phyloP scores from a whole-genome alignment of 139 green algal genomes.

The Medakamo hakoo region DNA sequence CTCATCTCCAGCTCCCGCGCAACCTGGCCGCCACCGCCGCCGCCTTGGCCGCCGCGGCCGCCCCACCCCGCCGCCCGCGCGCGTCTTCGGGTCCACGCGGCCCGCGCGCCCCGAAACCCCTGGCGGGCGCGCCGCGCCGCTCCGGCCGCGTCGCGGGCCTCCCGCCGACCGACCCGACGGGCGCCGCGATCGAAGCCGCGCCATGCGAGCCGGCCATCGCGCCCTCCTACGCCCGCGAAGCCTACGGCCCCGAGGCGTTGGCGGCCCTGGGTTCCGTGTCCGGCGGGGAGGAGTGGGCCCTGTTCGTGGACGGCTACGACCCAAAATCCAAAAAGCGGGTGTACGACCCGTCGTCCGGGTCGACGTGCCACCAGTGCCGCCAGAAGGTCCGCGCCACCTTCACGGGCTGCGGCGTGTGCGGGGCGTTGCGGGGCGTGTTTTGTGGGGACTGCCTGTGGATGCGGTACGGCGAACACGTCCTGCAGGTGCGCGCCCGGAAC shows the following conservation, averaged over 20 bases:
- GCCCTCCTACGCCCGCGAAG: neutral
- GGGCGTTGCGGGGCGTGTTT: slow-evolving; percentile 34
- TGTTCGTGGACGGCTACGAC: slow-evolving; percentile 30
- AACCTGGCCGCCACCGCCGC: neutral
- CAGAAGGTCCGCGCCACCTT: slow-evolving; percentile 39
- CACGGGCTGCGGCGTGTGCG: slow-evolving; percentile 30
- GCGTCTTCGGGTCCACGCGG: neutral
- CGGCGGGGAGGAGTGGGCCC: neutral
- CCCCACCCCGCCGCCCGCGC: no score
- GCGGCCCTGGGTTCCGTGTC: neutral
- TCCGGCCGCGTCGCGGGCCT: neutral
- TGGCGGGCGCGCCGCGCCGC: no score
- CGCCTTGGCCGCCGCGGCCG: neutral
- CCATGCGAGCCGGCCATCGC: no score
- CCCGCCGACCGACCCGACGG: no score
- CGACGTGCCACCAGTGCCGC: slow-evolving; percentile 48
- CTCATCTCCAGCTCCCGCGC: neutral
- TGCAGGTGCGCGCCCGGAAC: slow-evolving; percentile 27
- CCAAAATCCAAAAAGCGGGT: slow-evolving; percentile 15
- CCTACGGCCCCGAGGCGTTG: neutral
- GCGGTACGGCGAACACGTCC: slow-evolving; percentile 53
- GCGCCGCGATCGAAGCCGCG: no score
- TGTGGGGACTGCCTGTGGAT: slow-evolving; percentile 71
- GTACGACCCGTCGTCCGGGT: slow-evolving; percentile 37
- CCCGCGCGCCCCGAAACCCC: no score